A percentile compares a stretch with the other conserved stretches of the same genome.
Evolutionary conservation across 306 rosid species (phyloP).

Genomic region (Acacia acuminata): DNA sequence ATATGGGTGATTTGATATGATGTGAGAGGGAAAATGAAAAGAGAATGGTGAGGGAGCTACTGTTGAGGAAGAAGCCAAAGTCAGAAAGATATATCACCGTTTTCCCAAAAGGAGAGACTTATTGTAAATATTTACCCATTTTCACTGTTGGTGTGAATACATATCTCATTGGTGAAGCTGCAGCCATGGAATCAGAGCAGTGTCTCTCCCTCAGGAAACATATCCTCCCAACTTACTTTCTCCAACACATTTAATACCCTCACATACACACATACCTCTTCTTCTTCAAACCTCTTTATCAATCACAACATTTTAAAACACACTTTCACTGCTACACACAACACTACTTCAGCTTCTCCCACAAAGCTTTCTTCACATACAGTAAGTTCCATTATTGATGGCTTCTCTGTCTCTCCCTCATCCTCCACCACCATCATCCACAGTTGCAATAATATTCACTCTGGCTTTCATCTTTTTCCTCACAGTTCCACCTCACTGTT

Average conservation of each 20-base stretch:
- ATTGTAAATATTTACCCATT: not conserved
- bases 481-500: constrained; percentile 32
- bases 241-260: constrained; percentile 20
- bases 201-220: constrained; percentile 64
- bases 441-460: constrained; percentile 37
- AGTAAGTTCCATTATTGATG: constrained; percentile 33
- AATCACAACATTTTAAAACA: not conserved
- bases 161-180: constrained; percentile 34
- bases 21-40: not conserved
- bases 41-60: constrained; percentile 16
- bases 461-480: constrained; percentile 52
- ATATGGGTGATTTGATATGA: not conserved
- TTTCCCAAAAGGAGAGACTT: not conserved
- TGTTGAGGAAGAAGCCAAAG: constrained; percentile 9
- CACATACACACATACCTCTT: not conserved
- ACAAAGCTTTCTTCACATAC: constrained; percentile 34
- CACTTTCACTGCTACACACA: constrained; percentile 10
- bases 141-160: constrained; percentile 29
- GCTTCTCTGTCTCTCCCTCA: constrained; percentile 40
- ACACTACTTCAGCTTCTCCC: constrained; percentile 3
- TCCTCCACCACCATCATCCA: constrained; percentile 24
- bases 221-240: constrained; percentile 29
- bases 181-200: constrained; percentile 42
- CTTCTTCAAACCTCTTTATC: not conserved
- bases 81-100: not conserved